Evolutionary conservation across 2,329 filamentous ascomycete species (phyloP).

Genomic region (Teratosphaeria viscida): DNA sequence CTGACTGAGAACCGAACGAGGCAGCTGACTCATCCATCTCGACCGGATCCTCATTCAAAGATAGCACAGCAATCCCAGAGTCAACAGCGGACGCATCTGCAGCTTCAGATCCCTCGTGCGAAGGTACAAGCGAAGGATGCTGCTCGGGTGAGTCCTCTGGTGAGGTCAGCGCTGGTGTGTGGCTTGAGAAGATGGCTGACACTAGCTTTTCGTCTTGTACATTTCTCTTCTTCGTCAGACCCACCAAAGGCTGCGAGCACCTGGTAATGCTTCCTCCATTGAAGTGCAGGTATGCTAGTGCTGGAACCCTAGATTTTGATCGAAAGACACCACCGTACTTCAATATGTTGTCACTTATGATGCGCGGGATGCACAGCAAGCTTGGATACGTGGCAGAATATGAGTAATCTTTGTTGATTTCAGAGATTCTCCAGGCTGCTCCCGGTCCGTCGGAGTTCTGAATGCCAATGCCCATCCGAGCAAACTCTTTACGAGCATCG

Average conservation of each 20-base stretch:
- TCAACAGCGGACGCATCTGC: neutral
- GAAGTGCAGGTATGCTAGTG: constrained; percentile 86
- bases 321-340: constrained; percentile 88
- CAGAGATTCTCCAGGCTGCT: constrained; percentile 78
- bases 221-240: constrained; percentile 70
- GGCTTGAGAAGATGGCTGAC: constrained; percentile 77
- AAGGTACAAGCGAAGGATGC: constrained; percentile 1
- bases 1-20: constrained; percentile 4
- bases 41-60: neutral
- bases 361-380: constrained; percentile 70
- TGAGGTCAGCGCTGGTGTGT: constrained; percentile 12
- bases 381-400: constrained; percentile 92
- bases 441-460: constrained; percentile 52
- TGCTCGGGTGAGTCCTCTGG: constrained; percentile 6
- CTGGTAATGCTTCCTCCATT: constrained; percentile 96
- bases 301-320: constrained; percentile 79
- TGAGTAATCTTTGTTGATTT: constrained; percentile 79
- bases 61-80: neutral
- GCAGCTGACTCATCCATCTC: constrained; percentile 7
- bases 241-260: constrained; percentile 84
- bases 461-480: constrained; percentile 73
- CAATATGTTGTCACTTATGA: constrained; percentile 92
- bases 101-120: neutral
- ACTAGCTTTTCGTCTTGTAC: constrained; percentile 93
- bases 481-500: constrained; percentile 74